These are phyloP conservation scores for Vanrija pseudolonga DNA, from an alignment of 1,284 basidiomycete genomes.

Conservation along the genomic window DNA sequence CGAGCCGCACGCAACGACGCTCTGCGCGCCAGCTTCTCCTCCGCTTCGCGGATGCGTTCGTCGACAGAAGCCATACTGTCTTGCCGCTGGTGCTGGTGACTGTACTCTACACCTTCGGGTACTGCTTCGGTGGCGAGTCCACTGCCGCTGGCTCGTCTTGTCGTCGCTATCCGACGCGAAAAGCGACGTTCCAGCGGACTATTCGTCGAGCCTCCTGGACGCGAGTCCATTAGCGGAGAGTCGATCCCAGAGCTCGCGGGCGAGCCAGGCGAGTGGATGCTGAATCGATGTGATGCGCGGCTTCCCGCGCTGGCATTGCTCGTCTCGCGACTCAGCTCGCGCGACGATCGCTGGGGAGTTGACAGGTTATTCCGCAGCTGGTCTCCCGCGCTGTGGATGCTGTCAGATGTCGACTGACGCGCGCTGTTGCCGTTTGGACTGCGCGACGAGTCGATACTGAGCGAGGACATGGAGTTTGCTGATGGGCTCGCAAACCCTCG, in stretches of 20 bases:
- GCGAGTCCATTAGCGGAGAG: not conserved
- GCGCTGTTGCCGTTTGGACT: constrained; percentile 5
- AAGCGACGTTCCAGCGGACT: constrained; percentile 13
- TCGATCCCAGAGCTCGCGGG: not conserved
- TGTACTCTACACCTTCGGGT: not conserved
- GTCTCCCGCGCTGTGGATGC: not conserved
- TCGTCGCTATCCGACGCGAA: constrained; percentile 4
- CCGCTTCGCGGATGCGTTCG: constrained; percentile 35
- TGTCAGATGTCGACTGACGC: not conserved
- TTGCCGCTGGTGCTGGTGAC: not conserved
- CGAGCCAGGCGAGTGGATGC: not conserved
- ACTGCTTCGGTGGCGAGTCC: not conserved
- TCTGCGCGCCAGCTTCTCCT: constrained; percentile 25
- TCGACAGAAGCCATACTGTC: constrained; percentile 17
- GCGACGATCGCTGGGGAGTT: constrained; percentile 2
- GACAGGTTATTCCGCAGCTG: not conserved
- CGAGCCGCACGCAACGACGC: not conserved
- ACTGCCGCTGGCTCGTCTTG: constrained; percentile 5
- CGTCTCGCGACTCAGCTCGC: constrained; percentile 4
- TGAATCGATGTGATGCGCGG: not conserved
- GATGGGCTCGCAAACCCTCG: too few species aligned
- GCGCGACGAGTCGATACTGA: constrained; percentile 20
- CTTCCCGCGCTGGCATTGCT: not conserved
- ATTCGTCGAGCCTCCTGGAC: not conserved
- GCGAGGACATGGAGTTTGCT: constrained; percentile 10